These are phyloP conservation scores for Globisporangium cederbergense DNA, from an alignment of 352 stramenopile species.

Conservation along the genomic window DNA sequence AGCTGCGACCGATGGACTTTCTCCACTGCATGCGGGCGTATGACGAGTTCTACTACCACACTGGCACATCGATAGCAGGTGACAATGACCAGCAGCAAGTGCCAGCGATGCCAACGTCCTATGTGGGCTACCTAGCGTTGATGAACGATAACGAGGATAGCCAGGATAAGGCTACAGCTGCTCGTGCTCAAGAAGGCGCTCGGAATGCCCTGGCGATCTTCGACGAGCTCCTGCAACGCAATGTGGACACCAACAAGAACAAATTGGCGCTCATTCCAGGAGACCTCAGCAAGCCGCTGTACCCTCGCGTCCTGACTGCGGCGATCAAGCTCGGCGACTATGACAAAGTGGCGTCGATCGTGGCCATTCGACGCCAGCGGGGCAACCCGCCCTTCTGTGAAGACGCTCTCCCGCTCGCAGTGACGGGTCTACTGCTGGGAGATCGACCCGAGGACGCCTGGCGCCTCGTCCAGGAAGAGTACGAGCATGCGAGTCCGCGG, in stretches of 20 bases:
- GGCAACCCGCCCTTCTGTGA: slow-evolving; percentile 10
- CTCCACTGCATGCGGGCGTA: slow-evolving; percentile 12
- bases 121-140: background rate
- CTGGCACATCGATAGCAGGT: no score
- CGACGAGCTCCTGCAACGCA: slow-evolving; percentile 1
- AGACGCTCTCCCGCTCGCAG: slow-evolving; percentile 7
- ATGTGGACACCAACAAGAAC: background rate
- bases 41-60: slow-evolving; percentile 8
- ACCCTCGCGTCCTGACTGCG: slow-evolving; percentile 8
- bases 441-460: slow-evolving; percentile 2
- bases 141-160: background rate
- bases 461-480: slow-evolving; percentile 10
- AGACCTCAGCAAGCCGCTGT: slow-evolving; percentile 4
- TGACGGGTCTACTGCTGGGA: slow-evolving; percentile 7
- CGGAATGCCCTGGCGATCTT: slow-evolving; percentile 7
- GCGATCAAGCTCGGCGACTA: slow-evolving; percentile 6
- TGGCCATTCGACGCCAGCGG: background rate
- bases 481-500: slow-evolving; percentile 5
- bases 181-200: background rate
- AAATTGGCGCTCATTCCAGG: background rate
- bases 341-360: background rate
- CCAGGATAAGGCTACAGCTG: background rate
- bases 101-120: background rate
- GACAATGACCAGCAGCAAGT: background rate
- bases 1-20: slow-evolving; percentile 12